Evolutionary conservation across 2,329 filamentous ascomycete species (phyloP).

Genomic region (Ophiocordyceps australis): DNA sequence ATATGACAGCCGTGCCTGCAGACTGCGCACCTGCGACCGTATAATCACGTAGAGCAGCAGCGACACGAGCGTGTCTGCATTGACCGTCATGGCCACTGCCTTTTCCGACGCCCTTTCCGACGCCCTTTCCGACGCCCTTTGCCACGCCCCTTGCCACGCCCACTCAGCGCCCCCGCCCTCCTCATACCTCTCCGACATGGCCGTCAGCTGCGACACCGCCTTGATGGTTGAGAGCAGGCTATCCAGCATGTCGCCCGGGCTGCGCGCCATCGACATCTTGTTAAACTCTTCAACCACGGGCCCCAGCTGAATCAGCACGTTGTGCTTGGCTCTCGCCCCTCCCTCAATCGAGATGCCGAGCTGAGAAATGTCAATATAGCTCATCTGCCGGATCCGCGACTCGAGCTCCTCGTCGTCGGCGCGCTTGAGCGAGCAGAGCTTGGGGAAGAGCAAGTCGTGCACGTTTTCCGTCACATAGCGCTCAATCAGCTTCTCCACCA

Average conservation of each 20-base stretch:
- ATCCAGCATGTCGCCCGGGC: constrained; percentile 79
- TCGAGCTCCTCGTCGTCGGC: constrained; percentile 79
- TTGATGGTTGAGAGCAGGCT: constrained; percentile 68
- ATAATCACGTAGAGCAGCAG: constrained; percentile 85
- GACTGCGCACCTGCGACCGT: constrained; percentile 66
- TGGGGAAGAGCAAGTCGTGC: constrained; percentile 75
- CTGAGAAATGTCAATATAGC: constrained; percentile 84
- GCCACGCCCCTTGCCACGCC: too few species aligned
- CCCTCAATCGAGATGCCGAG: constrained; percentile 77
- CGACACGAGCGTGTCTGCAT: constrained; percentile 87
- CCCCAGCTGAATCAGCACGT: constrained; percentile 58
- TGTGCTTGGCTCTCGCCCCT: constrained; percentile 60
- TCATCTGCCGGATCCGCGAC: constrained; percentile 80
- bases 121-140: constrained; percentile 29
- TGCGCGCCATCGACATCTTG: constrained; percentile 59
- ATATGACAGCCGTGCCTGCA: constrained; percentile 80
- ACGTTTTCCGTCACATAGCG: constrained; percentile 87
- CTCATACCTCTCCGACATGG: constrained; percentile 25
- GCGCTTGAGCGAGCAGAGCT: constrained; percentile 58
- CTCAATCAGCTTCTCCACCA: constrained; percentile 89
- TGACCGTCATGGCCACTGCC: constrained; percentile 39
- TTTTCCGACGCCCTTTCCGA: constrained; percentile 26
- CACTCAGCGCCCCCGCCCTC: too few species aligned
- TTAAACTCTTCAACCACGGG: constrained; percentile 78
- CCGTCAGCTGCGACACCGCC: constrained; percentile 52